Evolutionary conservation across 805 yeast genomes (phyloP).

Genomic region (Sugiyamaella lignohabitans): DNA sequence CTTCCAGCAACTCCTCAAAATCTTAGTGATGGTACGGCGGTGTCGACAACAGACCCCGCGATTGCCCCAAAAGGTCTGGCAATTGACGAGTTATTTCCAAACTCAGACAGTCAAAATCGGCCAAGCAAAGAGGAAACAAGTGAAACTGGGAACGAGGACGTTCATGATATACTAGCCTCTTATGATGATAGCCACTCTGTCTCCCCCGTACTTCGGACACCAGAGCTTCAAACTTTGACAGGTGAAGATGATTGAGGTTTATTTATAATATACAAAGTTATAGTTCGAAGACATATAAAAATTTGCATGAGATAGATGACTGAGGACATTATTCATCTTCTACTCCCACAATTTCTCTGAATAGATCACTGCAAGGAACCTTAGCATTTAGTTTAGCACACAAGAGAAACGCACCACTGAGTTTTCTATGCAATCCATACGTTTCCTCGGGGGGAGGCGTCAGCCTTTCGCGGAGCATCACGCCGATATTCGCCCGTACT

Average conservation of each 20-base stretch:
- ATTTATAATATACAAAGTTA: too few species aligned
- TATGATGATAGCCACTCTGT: not conserved
- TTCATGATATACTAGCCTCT: not conserved
- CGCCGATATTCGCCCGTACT: slow-evolving; percentile 76
- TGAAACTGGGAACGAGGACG: too few species aligned
- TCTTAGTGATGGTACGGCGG: too few species aligned
- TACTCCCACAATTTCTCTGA: slow-evolving; percentile 71
- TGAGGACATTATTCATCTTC: too few species aligned
- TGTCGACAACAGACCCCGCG: too few species aligned
- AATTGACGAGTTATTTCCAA: too few species aligned
- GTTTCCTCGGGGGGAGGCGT: slow-evolving; percentile 99
- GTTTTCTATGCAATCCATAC: slow-evolving; percentile 89
- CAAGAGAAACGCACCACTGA: slow-evolving; percentile 86
- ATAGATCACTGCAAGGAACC: slow-evolving; percentile 74
- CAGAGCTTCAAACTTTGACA: not conserved
- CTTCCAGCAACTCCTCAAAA: not conserved
- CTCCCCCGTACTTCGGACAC: not conserved
- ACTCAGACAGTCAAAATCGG: too few species aligned
- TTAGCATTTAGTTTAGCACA: slow-evolving; percentile 80
- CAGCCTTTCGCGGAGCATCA: slow-evolving; percentile 86
- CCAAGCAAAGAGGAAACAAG: too few species aligned
- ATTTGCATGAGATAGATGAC: too few species aligned
- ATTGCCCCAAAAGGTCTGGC: too few species aligned
- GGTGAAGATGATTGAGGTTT: too few species aligned
- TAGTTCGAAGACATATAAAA: too few species aligned